Evolutionary conservation across 148 eudicot genomes (phyloP).

Genomic region (Rhododendron simsii): DNA sequence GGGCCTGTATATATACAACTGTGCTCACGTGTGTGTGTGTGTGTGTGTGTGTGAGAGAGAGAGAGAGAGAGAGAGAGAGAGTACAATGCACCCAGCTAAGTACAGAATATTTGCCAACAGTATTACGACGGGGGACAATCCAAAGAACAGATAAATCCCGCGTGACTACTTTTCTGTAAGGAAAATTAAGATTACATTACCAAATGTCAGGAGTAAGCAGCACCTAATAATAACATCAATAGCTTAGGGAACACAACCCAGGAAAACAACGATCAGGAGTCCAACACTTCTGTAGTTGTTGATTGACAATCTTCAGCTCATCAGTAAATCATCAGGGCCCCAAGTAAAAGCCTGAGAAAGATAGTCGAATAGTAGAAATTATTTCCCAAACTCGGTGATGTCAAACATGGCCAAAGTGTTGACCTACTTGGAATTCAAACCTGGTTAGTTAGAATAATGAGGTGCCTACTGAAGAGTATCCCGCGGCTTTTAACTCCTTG

Average conservation of each 20-base stretch:
- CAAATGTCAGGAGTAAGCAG: slow-evolving; percentile 4
- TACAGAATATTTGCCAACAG: not conserved
- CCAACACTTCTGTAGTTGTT: not conserved
- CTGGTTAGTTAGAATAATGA: slow-evolving; percentile 47
- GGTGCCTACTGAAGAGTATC: slow-evolving; percentile 74
- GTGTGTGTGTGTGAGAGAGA: rapidly evolving
- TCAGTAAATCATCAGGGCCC: not conserved
- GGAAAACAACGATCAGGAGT: not conserved
- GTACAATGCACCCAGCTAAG: not conserved
- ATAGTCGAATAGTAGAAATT: not conserved
- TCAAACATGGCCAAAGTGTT: not conserved
- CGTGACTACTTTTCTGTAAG: not conserved
- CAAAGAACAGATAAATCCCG: not conserved
- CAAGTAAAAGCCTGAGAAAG: not conserved
- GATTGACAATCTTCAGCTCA: not conserved
- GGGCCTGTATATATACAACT: too few species aligned
- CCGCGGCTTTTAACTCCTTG: slow-evolving; percentile 82
- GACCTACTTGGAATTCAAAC: slow-evolving; percentile 10
- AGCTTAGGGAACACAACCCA: slow-evolving; percentile 10
- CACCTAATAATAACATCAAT: slow-evolving; percentile 6
- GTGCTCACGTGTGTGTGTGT: too few species aligned
- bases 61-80: not conserved
- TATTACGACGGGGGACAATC: not conserved
- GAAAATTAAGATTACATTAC: not conserved
- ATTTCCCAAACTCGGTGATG: not conserved